Percentiles rank a stretch among this genome's conserved stretches.
Conservation (phyloP, 1,139 yeast genomes). For the Hyphopichia burtonii region DNA sequence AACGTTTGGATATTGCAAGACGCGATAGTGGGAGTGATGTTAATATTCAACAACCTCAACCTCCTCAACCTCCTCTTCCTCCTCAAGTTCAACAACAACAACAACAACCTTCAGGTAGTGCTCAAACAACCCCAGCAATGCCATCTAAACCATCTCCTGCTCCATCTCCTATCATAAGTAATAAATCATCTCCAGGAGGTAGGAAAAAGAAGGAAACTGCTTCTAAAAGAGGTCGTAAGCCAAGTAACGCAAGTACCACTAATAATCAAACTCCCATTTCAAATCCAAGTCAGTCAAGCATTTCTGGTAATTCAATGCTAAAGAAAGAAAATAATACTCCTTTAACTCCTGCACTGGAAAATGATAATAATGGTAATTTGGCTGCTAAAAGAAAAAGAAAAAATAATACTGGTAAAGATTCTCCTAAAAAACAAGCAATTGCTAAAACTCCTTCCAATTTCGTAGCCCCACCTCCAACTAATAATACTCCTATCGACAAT, state of each 20-base stretch:
- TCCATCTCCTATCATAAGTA: conserved; percentile 33
- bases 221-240: conserved; percentile 35
- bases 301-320: conserved; percentile 4
- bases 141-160: conserved; percentile 28
- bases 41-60: conserved; percentile 9
- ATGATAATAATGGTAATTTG: conserved; percentile 19
- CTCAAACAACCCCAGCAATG: conserved; percentile 2
- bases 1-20: conserved; percentile 53
- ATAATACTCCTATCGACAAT: conserved; percentile 5
- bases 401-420: conserved; percentile 22
- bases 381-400: conserved; percentile 26
- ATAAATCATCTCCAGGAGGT: conserved; percentile 35
- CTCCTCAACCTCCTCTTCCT: conserved; percentile 4
- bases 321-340: conserved; percentile 43
- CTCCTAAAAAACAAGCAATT: conserved; percentile 32
- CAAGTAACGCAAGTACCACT: conserved; percentile 20
- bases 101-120: conserved; percentile 12
- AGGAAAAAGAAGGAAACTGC: conserved; percentile 30
- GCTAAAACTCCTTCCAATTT: conserved; percentile 14
- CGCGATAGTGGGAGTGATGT: conserved; percentile 29
- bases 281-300: background rate
- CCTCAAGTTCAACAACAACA: too few relatives aligned
- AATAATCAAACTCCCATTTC: conserved; percentile 7
- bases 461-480: conserved; percentile 15
- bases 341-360: conserved; percentile 44